Evolutionary conservation across 345 rosid genomes (phyloP), one percentile per base, ranked within the genome.

Genomic region (Syzygium oleosum): DNA sequence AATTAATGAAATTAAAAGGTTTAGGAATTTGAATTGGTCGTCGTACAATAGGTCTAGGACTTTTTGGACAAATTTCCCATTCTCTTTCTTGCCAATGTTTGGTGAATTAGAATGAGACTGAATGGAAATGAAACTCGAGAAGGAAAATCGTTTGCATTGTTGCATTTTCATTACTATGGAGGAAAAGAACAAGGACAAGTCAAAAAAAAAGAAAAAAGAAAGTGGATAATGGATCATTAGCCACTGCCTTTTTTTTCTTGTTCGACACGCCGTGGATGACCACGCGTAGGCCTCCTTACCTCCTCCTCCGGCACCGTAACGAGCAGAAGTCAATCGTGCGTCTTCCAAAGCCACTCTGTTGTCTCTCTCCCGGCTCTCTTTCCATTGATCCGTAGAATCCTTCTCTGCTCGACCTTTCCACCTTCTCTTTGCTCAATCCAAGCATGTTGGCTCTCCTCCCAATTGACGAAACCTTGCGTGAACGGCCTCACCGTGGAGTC

Each of bases 151-250:
- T 11, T 11, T 58, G 63, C 14, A 2, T 58, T 23, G 2, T 58
- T 4, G 15, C 29, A 0, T 58, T 25, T 58, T 58, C 1, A 1
- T 25, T 58, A 25, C 6, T 25, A 58, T 58, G 63, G n/a, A 58
- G 14, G 29, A 56, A 56, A 7, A 56, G 61, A 23, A 9, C 61
- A 9, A 22, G 27, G 2, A 9, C 12, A 23, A 56, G 61, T 4
- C 25, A 0, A 1, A 17, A 19, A 0, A 1, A 17, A 19, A 58
- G n/a, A 22, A 58, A 25, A 2, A 12, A 58, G n/a, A 5, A 1
- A 4, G 29, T 12, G 2, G 29, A 58, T 4, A 0, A 58, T 25
- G 15, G 63, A 58, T 58, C 63, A 58, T 4, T 25, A 25, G 7
- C 13, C 6, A 58, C 14, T 0, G 0, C n/a, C 1, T 23, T 23